A percentile compares a stretch with the other conserved stretches of the same genome.
These are phyloP conservation scores for Tolypocladium tundrense DNA, from an alignment of 2,329 filamentous ascomycete species.

Conservation along the genomic window DNA sequence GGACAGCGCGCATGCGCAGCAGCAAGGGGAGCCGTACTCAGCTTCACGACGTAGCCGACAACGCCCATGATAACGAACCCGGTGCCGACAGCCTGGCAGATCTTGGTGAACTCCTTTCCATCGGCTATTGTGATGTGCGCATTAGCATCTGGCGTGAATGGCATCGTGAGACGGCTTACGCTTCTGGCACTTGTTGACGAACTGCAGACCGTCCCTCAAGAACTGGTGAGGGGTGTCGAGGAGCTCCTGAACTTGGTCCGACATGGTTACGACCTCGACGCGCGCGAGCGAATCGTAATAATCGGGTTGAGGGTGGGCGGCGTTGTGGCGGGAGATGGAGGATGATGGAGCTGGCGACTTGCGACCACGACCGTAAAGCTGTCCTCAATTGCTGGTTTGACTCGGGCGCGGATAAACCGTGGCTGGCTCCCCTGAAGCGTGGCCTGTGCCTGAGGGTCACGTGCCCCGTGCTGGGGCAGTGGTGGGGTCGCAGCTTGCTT, in stretches of 20 bases:
- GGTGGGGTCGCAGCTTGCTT: too few species aligned
- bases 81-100: conserved; percentile 52
- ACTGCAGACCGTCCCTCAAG: conserved; percentile 49
- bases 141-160: conserved; percentile 1
- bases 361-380: not conserved
- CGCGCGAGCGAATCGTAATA: not conserved
- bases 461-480: not conserved
- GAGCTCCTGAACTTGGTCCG: conserved; percentile 60
- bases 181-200: conserved; percentile 53
- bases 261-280: conserved; percentile 32
- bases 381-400: not conserved
- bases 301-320: not conserved
- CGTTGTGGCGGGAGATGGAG: not conserved
- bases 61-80: conserved; percentile 63
- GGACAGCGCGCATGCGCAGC: not conserved
- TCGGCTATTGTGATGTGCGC: conserved; percentile 19
- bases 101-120: conserved; percentile 31
- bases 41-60: conserved; percentile 61
- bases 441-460: not conserved
- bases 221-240: conserved; percentile 60
- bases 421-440: not conserved
- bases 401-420: not conserved
- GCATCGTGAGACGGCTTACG: conserved; percentile 28
- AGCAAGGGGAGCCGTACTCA: conserved; percentile 38
- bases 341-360: not conserved